Evolutionary conservation across 108 stramenopile genomes (phyloP).

Genomic region (Stephanodiscus minutulus): DNA sequence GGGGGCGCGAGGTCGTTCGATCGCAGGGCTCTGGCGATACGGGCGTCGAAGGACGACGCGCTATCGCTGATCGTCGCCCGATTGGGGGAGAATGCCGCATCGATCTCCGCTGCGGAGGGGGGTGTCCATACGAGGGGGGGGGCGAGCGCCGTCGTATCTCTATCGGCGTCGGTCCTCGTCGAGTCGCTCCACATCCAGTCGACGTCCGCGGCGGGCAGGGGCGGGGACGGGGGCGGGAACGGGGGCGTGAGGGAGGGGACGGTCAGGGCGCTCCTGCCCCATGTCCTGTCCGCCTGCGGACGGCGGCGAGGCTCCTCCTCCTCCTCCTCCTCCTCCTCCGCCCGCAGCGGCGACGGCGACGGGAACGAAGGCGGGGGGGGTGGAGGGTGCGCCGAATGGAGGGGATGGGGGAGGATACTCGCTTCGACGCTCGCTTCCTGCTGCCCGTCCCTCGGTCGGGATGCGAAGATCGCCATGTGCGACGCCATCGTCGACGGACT

Average conservation of each 20-base stretch:
- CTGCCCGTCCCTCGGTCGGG: conserved; percentile 24
- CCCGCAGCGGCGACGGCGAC: not conserved
- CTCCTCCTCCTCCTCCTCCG: no score
- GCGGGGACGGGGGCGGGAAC: not conserved
- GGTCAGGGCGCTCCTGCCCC: conserved; percentile 45
- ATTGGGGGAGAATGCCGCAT: conserved; percentile 42
- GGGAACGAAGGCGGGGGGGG: not conserved
- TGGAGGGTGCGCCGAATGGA: conserved; percentile 37
- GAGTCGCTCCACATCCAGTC: conserved; percentile 62
- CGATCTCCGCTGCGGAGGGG: no score
- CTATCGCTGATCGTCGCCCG: conserved; percentile 36
- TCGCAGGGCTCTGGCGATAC: conserved; percentile 54
- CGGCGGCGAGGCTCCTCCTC: no score
- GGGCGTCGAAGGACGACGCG: conserved; percentile 55
- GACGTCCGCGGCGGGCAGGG: conserved; percentile 23
- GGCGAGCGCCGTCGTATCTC: conserved; percentile 51
- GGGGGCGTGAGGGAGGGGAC: conserved; percentile 50
- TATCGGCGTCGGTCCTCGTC: conserved; percentile 66
- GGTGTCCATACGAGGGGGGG: conserved; percentile 32
- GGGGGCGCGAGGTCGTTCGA: conserved; percentile 13
- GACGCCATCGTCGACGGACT: conserved; percentile 41
- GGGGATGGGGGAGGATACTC: conserved; percentile 48
- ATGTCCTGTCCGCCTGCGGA: conserved; percentile 54
- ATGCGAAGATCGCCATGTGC: conserved; percentile 36
- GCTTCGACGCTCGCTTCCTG: conserved; percentile 26